A percentile compares a stretch with the other conserved stretches of the same genome.
Conservation (phyloP, 139 green algal species). For the Chlorella sp. region DNA sequence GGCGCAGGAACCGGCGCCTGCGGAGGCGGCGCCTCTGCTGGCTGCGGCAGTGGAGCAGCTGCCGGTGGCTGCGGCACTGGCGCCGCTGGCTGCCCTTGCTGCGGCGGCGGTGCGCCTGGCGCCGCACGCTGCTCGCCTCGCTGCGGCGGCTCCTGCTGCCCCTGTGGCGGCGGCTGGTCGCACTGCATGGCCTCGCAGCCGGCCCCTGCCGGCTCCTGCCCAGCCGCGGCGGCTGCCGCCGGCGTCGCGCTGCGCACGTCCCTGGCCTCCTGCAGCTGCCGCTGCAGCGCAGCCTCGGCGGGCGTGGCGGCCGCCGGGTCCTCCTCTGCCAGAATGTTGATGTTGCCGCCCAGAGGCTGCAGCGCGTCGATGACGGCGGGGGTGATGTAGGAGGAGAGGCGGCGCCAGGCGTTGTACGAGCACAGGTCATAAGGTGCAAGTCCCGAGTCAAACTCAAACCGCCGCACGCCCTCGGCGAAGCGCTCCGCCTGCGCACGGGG, state of each 20-base stretch:
- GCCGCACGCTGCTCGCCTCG: no score
- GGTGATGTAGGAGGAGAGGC: constrained; percentile 56
- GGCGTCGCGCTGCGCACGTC: constrained; percentile 21
- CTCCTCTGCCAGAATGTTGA: constrained; percentile 67
- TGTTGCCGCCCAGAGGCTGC: constrained; percentile 55
- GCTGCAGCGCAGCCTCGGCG: constrained; percentile 58
- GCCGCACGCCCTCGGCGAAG: constrained; percentile 55
- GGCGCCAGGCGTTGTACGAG: constrained; percentile 53
- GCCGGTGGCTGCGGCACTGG: constrained; percentile 21
- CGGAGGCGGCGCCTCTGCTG: constrained; percentile 24
- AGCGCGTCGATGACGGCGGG: constrained; percentile 44
- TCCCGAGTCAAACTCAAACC: constrained; percentile 76
- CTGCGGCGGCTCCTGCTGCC: not conserved
- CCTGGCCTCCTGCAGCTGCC: constrained; percentile 40
- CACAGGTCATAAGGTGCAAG: constrained; percentile 83
- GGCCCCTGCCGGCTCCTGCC: no score
- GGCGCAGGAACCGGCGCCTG: constrained; percentile 1
- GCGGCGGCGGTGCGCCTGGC: not conserved
- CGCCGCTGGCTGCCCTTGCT: constrained; percentile 15
- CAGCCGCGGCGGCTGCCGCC: not conserved
- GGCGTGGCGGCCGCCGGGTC: constrained; percentile 26
- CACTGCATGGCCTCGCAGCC: no score
- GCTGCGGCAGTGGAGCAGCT: not conserved
- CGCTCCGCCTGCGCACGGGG: constrained; percentile 44
- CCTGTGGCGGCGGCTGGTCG: not conserved